Evolutionary conservation across 2,329 filamentous ascomycete species (phyloP).

Genomic region (Sporothrix brunneoviolacea): DNA sequence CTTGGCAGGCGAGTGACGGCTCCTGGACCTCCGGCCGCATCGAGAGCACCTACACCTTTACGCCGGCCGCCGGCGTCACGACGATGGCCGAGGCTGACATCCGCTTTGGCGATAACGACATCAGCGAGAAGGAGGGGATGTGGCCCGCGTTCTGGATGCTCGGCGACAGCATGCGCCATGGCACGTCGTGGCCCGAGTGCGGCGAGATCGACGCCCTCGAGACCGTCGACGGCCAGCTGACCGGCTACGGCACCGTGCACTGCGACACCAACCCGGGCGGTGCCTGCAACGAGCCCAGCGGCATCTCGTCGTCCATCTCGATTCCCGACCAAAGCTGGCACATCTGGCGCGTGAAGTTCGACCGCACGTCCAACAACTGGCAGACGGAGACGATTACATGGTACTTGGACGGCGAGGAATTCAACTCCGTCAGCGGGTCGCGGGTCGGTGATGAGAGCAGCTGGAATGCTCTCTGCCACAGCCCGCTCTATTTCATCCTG

Average conservation of each 20-base stretch:
- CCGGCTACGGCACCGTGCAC: constrained; percentile 41
- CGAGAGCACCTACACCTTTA: constrained; percentile 41
- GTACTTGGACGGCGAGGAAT: constrained; percentile 39
- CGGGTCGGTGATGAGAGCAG: constrained; percentile 34
- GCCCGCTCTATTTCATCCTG: constrained; percentile 39
- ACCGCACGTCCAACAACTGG: constrained; percentile 39
- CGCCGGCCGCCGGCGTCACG: constrained; percentile 34
- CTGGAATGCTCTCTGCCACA: constrained; percentile 39
- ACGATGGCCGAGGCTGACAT: constrained; percentile 40
- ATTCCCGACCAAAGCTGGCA: constrained; percentile 44
- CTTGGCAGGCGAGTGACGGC: constrained; percentile 25
- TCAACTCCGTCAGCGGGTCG: constrained; percentile 36
- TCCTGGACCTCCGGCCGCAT: constrained; percentile 47
- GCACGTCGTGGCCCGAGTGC: constrained; percentile 39
- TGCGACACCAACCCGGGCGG: constrained; percentile 40
- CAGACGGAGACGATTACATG: constrained; percentile 41
- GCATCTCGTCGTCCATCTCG: constrained; percentile 29
- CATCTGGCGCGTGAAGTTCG: constrained; percentile 41
- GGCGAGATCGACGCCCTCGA: constrained; percentile 51
- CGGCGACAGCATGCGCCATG: constrained; percentile 38
- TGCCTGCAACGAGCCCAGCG: constrained; percentile 42
- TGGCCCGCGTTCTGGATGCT: constrained; percentile 53
- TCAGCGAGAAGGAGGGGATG: constrained; percentile 39
- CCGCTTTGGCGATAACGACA: constrained; percentile 34
- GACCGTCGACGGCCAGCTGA: constrained; percentile 39